phyloP scores from a whole-genome alignment of 108 stramenopile species.

The Cyclostephanos tholiformis region DNA sequence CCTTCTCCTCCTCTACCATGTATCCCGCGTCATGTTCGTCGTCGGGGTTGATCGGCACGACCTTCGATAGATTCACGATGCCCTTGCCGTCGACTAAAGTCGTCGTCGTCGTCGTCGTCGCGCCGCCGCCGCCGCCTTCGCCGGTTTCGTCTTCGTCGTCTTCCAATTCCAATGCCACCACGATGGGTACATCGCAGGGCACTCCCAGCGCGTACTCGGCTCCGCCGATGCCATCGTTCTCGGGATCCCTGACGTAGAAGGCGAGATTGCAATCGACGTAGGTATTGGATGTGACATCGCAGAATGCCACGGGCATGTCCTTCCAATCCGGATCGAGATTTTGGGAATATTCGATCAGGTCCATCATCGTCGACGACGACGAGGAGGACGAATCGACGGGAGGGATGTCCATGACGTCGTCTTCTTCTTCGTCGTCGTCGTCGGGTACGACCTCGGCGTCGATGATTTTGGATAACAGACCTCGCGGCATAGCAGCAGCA shows the following conservation, averaged over 20 bases:
- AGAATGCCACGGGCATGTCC: constrained; percentile 47
- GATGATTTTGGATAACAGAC: constrained; percentile 19
- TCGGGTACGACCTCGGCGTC: constrained; percentile 39
- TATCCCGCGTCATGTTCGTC: neutral
- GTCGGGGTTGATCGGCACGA: constrained; percentile 45
- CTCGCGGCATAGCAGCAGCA: no score
- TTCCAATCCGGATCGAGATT: constrained; percentile 54
- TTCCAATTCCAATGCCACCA: constrained; percentile 37
- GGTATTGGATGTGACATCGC: constrained; percentile 34
- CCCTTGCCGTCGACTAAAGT: neutral
- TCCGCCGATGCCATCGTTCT: neutral
- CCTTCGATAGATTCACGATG: constrained; percentile 29
- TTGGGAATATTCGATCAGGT: constrained; percentile 48
- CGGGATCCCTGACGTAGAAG: constrained; percentile 39
- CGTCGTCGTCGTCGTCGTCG: neutral
- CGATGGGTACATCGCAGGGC: constrained; percentile 43
- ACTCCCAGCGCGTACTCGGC: constrained; percentile 36
- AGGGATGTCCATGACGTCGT: neutral
- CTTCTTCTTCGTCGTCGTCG: no score
- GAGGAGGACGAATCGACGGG: neutral
- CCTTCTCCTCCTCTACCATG: constrained; percentile 32
- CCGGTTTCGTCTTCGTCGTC: no score
- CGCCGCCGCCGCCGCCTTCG: neutral
- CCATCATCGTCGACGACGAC: neutral
- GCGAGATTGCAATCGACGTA: constrained; percentile 52